These are phyloP conservation scores for Arabis alpina DNA, from an alignment of 345 rosid genomes.

Conservation along the genomic window DNA sequence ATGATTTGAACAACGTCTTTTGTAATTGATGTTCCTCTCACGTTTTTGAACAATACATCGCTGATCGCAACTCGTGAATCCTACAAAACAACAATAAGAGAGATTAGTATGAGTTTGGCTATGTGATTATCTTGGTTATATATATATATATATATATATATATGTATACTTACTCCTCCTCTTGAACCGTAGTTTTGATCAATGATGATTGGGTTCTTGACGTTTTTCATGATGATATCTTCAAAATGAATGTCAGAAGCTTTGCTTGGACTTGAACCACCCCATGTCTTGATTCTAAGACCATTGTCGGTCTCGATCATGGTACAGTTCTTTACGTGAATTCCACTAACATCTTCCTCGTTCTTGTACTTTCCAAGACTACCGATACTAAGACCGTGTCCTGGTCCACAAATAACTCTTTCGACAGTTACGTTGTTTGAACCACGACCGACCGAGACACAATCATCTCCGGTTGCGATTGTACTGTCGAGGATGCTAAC, in stretches of 20 bases:
- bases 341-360: constrained; percentile 41
- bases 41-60: constrained; percentile 42
- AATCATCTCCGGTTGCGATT: constrained; percentile 44
- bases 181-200: constrained; percentile 49
- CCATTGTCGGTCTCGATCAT: constrained; percentile 40
- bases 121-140: not conserved
- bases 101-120: not conserved
- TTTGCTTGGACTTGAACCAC: constrained; percentile 37
- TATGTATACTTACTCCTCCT: constrained; percentile 42
- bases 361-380: constrained; percentile 44
- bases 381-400: constrained; percentile 47
- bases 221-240: constrained; percentile 35
- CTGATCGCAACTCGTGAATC: constrained; percentile 35
- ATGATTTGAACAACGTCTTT: constrained; percentile 29
- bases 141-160: no score
- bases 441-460: constrained; percentile 46
- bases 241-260: constrained; percentile 27
- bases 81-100: not conserved
- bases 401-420: constrained; percentile 40
- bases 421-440: constrained; percentile 40
- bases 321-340: constrained; percentile 39
- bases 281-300: constrained; percentile 47
- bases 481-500: constrained; percentile 33
- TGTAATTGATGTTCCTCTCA: constrained; percentile 41
- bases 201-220: constrained; percentile 47